These are phyloP conservation scores for Coemansia sp. DNA, from an alignment of 192 early-diverging fungal genomes.

Conservation along the genomic window DNA sequence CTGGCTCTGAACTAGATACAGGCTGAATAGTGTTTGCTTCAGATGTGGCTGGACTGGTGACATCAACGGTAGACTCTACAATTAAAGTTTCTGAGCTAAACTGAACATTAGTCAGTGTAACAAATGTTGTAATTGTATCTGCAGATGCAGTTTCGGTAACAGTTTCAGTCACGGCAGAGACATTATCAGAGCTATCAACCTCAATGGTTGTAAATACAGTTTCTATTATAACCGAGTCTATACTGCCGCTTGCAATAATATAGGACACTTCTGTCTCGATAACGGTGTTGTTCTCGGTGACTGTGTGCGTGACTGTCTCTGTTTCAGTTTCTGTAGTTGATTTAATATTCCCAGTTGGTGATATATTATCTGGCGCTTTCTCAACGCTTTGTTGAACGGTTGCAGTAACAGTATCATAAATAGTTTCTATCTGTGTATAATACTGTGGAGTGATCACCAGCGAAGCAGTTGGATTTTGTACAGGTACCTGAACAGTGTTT, in stretches of 20 bases:
- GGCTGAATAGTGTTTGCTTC: not conserved
- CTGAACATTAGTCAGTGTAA: not conserved
- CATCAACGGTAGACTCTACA: not conserved
- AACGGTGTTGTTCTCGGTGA: not conserved
- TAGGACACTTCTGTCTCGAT: not conserved
- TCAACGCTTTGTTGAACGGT: not conserved
- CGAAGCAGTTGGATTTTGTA: not conserved
- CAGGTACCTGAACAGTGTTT: not conserved
- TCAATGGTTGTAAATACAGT: constrained; percentile 5
- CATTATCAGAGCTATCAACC: not conserved
- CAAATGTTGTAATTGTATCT: constrained; percentile 1
- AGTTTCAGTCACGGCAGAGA: not conserved
- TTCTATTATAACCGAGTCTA: not conserved
- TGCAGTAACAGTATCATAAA: constrained; percentile 7
- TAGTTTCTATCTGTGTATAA: not conserved
- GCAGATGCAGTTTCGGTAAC: not conserved
- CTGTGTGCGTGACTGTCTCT: not conserved
- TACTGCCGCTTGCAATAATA: not conserved
- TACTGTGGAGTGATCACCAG: not conserved
- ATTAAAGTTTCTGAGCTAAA: not conserved
- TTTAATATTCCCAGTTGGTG: not conserved
- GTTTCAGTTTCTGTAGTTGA: not conserved
- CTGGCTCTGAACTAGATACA: not conserved
- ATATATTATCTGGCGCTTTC: not conserved
- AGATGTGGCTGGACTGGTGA: not conserved